phyloP scores from a whole-genome alignment of 1,284 basidiomycete species.

The Ustilago sp. region DNA sequence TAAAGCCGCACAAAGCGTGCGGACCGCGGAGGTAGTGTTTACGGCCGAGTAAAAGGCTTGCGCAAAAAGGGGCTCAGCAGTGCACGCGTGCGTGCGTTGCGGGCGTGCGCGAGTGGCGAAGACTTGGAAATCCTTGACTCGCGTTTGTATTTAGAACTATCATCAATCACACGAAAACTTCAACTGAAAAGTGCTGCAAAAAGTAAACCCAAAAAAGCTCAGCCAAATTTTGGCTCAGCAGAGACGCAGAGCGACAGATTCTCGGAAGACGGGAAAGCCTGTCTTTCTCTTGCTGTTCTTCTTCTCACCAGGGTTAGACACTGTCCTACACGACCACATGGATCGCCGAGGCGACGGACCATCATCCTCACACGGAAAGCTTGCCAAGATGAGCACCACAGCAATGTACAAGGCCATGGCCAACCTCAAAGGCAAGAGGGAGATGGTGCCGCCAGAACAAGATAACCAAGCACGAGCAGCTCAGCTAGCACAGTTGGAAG shows the following conservation, averaged over 20 bases:
- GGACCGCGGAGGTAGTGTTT: too few relatives aligned
- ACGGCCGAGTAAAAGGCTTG: too few relatives aligned
- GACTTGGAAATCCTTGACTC: too few relatives aligned
- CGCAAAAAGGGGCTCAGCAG: too few relatives aligned
- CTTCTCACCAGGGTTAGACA: not conserved
- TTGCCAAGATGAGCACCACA: slow-evolving; percentile 17
- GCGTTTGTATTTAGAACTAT: too few relatives aligned
- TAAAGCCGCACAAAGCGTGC: too few relatives aligned
- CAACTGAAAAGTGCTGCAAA: slow-evolving; percentile 1
- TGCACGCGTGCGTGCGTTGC: too few relatives aligned
- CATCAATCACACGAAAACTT: too few relatives aligned
- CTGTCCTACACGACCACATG: not conserved
- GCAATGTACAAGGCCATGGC: not conserved
- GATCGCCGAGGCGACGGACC: not conserved
- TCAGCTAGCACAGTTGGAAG: slow-evolving; percentile 45
- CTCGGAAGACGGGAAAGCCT: slow-evolving; percentile 42
- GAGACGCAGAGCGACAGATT: not conserved
- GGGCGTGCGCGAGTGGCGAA: too few relatives aligned
- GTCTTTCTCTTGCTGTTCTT: slow-evolving; percentile 12
- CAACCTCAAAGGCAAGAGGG: slow-evolving; percentile 16
- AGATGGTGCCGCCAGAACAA: slow-evolving; percentile 5
- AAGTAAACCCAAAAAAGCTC: slow-evolving; percentile 4
- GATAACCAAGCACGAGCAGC: slow-evolving; percentile 13
- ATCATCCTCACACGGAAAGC: not conserved
- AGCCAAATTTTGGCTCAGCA: not conserved